A percentile compares a stretch with the other conserved stretches of the same genome.
phyloP scores from a whole-genome alignment of 73 alveolate genomes.

The Vitrella brassicaformis region DNA sequence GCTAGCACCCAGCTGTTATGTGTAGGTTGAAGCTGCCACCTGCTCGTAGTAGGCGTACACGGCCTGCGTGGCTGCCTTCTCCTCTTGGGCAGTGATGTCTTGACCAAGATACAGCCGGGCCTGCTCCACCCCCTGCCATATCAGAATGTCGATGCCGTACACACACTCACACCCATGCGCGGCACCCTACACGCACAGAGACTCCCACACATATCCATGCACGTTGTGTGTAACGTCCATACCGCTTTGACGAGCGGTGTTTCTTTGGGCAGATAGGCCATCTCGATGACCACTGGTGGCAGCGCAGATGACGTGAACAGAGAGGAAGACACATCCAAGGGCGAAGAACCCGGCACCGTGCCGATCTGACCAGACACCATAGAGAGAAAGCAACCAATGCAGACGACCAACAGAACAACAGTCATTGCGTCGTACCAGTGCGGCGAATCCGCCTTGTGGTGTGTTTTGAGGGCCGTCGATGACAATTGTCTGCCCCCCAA shows the following conservation, averaged over 20 bases:
- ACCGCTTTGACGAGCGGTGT: background rate
- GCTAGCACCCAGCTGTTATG: no score
- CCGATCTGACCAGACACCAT: no score
- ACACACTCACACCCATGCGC: background rate
- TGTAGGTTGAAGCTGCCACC: background rate
- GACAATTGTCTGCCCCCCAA: no score
- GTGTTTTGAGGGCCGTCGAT: no score
- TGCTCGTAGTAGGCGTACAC: background rate
- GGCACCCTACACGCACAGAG: background rate
- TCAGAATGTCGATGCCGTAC: background rate
- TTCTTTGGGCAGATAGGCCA: background rate
- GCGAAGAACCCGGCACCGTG: background rate
- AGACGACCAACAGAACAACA: no score
- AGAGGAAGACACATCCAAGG: no score
- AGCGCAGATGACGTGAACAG: no score
- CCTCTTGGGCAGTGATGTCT: background rate
- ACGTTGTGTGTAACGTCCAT: background rate
- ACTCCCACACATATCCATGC: background rate
- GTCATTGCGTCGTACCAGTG: no score
- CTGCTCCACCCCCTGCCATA: background rate
- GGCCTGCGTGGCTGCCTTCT: background rate
- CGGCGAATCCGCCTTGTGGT: no score
- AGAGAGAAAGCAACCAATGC: background rate
- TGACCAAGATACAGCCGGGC: background rate
- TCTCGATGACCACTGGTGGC: background rate